These are phyloP conservation scores for Nannizzia gypsea DNA, from an alignment of 2,329 filamentous ascomycete genomes.

Conservation along the genomic window DNA sequence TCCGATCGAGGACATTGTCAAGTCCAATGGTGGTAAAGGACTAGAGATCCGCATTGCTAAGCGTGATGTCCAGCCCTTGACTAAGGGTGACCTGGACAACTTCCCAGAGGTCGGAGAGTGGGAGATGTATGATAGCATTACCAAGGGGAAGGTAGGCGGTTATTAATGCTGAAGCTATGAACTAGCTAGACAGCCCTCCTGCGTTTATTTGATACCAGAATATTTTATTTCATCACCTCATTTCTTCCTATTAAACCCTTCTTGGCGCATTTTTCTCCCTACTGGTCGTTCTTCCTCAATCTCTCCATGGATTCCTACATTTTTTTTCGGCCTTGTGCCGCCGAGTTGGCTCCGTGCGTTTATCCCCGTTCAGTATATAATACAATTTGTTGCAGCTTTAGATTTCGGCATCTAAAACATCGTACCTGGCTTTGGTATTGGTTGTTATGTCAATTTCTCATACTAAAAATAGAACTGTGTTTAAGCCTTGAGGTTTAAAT, in stretches of 20 bases:
- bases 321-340: not conserved
- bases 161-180: not conserved
- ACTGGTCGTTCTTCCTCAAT: not conserved
- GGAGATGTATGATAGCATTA: constrained; percentile 7
- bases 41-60: constrained; percentile 12
- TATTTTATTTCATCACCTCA: not conserved
- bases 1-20: constrained; percentile 13
- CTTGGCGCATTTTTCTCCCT: not conserved
- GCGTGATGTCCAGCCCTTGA: constrained; percentile 15
- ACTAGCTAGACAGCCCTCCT: not conserved
- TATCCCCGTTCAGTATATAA: not conserved
- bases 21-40: constrained; percentile 9
- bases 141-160: constrained; percentile 10
- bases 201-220: not conserved
- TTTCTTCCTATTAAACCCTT: not conserved
- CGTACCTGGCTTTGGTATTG: not conserved
- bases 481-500: not conserved
- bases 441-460: not conserved
- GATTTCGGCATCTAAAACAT: not conserved
- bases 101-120: constrained; percentile 10
- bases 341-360: not conserved
- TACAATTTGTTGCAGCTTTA: not conserved
- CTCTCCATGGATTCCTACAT: not conserved
- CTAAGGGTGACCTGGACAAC: not conserved
- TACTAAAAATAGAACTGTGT: not conserved